phyloP scores from a whole-genome alignment of 2,329 filamentous ascomycete genomes.

The Fusarium subtropicale region DNA sequence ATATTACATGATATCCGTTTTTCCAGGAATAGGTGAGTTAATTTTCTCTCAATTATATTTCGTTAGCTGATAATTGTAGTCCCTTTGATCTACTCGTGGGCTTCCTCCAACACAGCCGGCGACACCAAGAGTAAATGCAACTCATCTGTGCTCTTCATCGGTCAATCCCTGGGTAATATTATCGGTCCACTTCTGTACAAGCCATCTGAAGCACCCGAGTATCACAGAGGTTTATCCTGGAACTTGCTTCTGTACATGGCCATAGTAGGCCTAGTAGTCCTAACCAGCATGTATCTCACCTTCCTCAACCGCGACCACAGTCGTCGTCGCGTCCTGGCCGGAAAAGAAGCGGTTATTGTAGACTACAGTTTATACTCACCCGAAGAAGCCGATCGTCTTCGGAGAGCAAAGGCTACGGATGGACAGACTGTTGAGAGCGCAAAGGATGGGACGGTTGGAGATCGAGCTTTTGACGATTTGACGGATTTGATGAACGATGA shows the following conservation, averaged over 20 bases:
- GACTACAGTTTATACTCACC: conserved; percentile 53
- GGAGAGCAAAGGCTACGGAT: conserved; percentile 10
- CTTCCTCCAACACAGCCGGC: conserved; percentile 69
- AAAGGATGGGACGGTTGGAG: conserved; percentile 11
- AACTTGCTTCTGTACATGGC: conserved; percentile 70
- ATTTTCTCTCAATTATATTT: no score
- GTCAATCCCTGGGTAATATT: conserved; percentile 72
- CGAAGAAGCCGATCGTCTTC: conserved; percentile 56
- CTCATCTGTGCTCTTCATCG: conserved; percentile 70
- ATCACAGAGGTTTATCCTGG: conserved; percentile 62
- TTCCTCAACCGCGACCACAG: conserved; percentile 66
- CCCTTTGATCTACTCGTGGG: conserved; percentile 68
- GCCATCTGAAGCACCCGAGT: conserved; percentile 50
- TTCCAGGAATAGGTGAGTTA: conserved; percentile 59
- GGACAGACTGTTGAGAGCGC: conserved; percentile 2
- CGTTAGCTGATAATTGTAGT: no score
- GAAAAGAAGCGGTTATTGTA: conserved; percentile 66
- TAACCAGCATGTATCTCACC: conserved; percentile 47
- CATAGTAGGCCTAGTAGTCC: conserved; percentile 58
- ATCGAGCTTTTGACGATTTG: conserved; percentile 31
- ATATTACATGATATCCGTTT: conserved; percentile 70
- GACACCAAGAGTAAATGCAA: conserved; percentile 76
- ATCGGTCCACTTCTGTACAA: conserved; percentile 58
- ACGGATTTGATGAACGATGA: conserved; percentile 42
- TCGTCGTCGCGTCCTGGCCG: conserved; percentile 62